Conservation (phyloP, 768 basidiomycete genomes). For the Mycena filopes region DNA sequence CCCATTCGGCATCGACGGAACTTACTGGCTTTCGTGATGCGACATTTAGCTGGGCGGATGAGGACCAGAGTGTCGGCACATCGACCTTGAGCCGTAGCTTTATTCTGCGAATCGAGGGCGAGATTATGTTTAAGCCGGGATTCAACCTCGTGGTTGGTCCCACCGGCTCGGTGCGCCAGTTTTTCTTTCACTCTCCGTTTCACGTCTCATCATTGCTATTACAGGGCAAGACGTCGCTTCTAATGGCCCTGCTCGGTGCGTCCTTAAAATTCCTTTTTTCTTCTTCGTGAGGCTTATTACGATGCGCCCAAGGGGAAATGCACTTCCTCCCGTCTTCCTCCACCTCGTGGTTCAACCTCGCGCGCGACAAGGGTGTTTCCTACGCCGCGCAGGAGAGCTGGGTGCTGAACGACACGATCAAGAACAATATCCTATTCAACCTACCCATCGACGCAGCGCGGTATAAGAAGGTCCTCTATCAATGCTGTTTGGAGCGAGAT, state of each 20-base stretch:
- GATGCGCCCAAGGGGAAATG: constrained; percentile 48
- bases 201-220: background rate
- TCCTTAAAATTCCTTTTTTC: constrained; percentile 22
- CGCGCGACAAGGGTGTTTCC: constrained; percentile 62
- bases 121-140: constrained; percentile 54
- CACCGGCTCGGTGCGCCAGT: constrained; percentile 43
- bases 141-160: constrained; percentile 56
- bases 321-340: constrained; percentile 50
- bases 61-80: constrained; percentile 31
- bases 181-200: background rate
- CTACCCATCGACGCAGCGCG: constrained; percentile 64
- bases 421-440: constrained; percentile 21
- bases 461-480: constrained; percentile 80
- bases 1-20: background rate
- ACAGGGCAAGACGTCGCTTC: constrained; percentile 58
- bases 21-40: constrained; percentile 31
- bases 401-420: constrained; percentile 69
- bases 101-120: constrained; percentile 50
- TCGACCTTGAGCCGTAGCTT: constrained; percentile 46
- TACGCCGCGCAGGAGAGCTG: constrained; percentile 74
- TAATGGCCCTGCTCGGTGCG: constrained; percentile 68
- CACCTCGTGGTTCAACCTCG: constrained; percentile 45
- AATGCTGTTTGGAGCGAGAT: constrained; percentile 82
- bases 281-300: background rate
- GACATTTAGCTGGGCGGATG: constrained; percentile 25